phyloP scores from a whole-genome alignment of 2,329 filamentous ascomycete genomes.

The Berkeleyomyces basicola region DNA sequence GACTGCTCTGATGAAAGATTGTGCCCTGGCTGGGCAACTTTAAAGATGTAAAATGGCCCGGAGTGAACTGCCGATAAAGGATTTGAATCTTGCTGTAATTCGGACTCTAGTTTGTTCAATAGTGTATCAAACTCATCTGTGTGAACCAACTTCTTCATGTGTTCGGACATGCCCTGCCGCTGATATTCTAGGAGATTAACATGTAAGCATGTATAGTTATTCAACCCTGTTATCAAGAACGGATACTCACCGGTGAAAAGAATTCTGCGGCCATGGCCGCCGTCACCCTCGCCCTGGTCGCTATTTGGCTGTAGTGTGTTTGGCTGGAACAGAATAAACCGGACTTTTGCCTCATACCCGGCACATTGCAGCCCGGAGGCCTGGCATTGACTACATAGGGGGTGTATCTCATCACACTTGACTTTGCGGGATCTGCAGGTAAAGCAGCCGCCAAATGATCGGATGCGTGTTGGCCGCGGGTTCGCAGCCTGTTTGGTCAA shows the following conservation, averaged over 20 bases:
- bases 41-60: conserved; percentile 7
- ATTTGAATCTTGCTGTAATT: not conserved
- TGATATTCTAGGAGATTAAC: not conserved
- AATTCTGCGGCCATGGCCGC: conserved; percentile 9
- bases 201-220: not conserved
- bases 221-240: not conserved
- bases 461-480: not conserved
- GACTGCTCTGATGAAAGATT: not conserved
- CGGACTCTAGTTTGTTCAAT: not conserved
- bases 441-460: conserved; percentile 11
- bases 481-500: not conserved
- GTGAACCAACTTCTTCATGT: not conserved
- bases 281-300: not conserved
- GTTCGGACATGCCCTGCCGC: conserved; percentile 4
- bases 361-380: conserved; percentile 4
- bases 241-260: conserved; percentile 9
- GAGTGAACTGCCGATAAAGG: not conserved
- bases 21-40: not conserved
- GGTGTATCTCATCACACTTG: conserved; percentile 11
- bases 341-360: conserved; percentile 10
- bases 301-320: not conserved
- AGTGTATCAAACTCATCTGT: not conserved
- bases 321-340: conserved; percentile 6
- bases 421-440: conserved; percentile 11
- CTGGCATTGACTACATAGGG: conserved; percentile 4